Conservation (phyloP, 1,284 basidiomycete species). For the Malassezia obtusa region DNA sequence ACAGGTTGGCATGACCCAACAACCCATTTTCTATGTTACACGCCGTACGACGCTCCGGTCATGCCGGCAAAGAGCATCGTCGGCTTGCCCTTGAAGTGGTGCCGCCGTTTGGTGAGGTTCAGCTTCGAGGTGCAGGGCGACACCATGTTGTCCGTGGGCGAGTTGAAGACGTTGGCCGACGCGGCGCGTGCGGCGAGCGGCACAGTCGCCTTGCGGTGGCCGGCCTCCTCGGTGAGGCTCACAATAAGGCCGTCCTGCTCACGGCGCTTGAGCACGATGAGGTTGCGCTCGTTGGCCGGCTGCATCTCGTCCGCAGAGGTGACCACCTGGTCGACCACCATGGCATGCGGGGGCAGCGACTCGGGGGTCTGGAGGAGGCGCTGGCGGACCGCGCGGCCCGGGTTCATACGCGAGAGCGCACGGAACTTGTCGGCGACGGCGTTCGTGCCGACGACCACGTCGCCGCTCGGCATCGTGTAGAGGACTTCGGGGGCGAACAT, state of each 20-base stretch:
- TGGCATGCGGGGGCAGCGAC: conserved; percentile 34
- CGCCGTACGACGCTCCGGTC: not conserved
- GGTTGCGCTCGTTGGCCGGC: conserved; percentile 18
- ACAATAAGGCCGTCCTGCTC: conserved; percentile 34
- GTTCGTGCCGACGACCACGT: conserved; percentile 39
- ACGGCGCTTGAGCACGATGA: conserved; percentile 42
- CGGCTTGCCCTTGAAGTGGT: conserved; percentile 42
- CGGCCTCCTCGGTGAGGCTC: conserved; percentile 40
- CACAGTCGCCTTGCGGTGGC: conserved; percentile 29
- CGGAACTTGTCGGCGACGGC: conserved; percentile 14
- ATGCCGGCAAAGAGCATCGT: conserved; percentile 37
- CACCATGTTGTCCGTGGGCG: conserved; percentile 44
- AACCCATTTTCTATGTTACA: not conserved
- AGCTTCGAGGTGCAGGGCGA: conserved; percentile 46
- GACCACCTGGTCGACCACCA: conserved; percentile 35
- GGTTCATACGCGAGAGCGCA: not conserved
- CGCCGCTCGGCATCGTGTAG: conserved; percentile 37
- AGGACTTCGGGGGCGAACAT: conserved; percentile 39
- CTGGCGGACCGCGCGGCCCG: conserved; percentile 21
- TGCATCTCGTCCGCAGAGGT: not conserved
- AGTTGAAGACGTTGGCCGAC: conserved; percentile 38
- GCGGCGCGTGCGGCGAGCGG: conserved; percentile 41
- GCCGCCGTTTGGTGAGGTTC: conserved; percentile 43
- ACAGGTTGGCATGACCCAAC: not conserved
- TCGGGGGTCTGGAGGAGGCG: conserved; percentile 41